phyloP scores from a whole-genome alignment of 164 flowering plant species.

The Warburgia ugandensis region DNA sequence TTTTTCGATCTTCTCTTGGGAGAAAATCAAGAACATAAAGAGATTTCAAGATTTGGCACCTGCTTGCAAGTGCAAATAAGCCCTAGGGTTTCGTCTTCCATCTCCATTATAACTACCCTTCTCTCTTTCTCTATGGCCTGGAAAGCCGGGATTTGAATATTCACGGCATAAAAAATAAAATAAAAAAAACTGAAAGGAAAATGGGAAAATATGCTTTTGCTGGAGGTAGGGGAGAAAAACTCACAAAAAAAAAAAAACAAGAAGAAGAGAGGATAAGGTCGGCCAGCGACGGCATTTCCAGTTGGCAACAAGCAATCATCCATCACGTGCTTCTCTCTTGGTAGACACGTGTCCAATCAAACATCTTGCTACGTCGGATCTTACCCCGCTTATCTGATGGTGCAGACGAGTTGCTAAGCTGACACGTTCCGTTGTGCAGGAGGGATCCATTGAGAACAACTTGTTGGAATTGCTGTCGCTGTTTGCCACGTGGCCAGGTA shows the following conservation, averaged over 20 bases:
- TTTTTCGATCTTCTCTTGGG: slow-evolving; percentile 9
- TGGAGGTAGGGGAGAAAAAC: not conserved
- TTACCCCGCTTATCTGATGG: not conserved
- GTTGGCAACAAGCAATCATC: slow-evolving; percentile 24
- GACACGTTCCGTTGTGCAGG: slow-evolving; percentile 7
- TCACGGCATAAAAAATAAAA: slow-evolving; percentile 1
- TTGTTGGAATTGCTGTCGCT: no score
- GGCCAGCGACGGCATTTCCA: slow-evolving; percentile 36
- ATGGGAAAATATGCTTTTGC: not conserved
- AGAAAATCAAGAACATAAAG: not conserved
- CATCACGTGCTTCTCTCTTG: not conserved
- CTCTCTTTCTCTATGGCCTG: slow-evolving; percentile 5
- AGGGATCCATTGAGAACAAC: no score
- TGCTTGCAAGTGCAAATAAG: not conserved
- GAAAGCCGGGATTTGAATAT: slow-evolving; percentile 10
- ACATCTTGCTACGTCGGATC: not conserved
- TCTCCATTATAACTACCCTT: not conserved
- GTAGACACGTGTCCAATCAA: not conserved
- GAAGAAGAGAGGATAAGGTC: slow-evolving; percentile 41
- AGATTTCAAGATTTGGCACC: not conserved
- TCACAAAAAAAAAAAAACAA: slow-evolving; percentile 5
- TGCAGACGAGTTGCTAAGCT: not conserved
- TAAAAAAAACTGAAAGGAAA: not conserved
- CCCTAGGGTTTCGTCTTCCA: slow-evolving; percentile 18
- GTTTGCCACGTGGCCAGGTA: slow-evolving; percentile 6